Evolutionary conservation across 495 filamentous ascomycete genomes (phyloP).

Genomic region (Rostrohypoxylon terebratum): DNA sequence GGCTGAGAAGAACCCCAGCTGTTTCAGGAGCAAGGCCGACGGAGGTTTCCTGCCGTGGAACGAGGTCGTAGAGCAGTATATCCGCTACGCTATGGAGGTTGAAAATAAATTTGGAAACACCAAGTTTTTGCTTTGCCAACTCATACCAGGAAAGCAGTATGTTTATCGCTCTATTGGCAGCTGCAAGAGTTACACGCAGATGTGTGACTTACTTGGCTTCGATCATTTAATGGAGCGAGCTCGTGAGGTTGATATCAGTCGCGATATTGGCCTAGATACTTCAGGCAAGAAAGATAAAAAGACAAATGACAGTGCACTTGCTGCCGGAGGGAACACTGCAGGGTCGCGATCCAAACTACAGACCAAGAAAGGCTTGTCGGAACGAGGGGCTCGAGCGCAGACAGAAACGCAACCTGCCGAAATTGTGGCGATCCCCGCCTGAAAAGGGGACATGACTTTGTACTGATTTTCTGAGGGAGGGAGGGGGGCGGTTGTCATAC

Average conservation of each 20-base stretch:
- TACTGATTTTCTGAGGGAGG: slow-evolving; percentile 18
- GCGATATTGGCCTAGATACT: slow-evolving; percentile 67
- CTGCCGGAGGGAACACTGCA: slow-evolving; percentile 51
- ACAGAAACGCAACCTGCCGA: slow-evolving; percentile 21
- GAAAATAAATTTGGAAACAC: slow-evolving; percentile 92
- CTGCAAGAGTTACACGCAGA: slow-evolving; percentile 72
- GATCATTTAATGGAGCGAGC: slow-evolving; percentile 70
- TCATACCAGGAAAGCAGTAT: slow-evolving; percentile 82
- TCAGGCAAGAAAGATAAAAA: slow-evolving; percentile 52
- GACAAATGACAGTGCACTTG: slow-evolving; percentile 51
- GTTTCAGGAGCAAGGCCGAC: slow-evolving; percentile 74
- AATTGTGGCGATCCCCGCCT: slow-evolving; percentile 29
- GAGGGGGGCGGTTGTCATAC: slow-evolving; percentile 44
- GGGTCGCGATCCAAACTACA: slow-evolving; percentile 45
- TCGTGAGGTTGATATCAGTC: slow-evolving; percentile 69
- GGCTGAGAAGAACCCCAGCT: slow-evolving; percentile 88
- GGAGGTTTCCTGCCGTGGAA: slow-evolving; percentile 77
- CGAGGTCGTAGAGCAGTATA: slow-evolving; percentile 78
- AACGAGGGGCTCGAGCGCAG: slow-evolving; percentile 42
- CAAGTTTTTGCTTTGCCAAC: slow-evolving; percentile 85
- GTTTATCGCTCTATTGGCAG: slow-evolving; percentile 65
- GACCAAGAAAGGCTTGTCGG: slow-evolving; percentile 49
- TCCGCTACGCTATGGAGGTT: slow-evolving; percentile 74
- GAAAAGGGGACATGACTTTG: not conserved
- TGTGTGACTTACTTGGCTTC: slow-evolving; percentile 71